Evolutionary conservation across 2,329 filamentous ascomycete genomes (phyloP).

Genomic region (Penicillium sp.): DNA sequence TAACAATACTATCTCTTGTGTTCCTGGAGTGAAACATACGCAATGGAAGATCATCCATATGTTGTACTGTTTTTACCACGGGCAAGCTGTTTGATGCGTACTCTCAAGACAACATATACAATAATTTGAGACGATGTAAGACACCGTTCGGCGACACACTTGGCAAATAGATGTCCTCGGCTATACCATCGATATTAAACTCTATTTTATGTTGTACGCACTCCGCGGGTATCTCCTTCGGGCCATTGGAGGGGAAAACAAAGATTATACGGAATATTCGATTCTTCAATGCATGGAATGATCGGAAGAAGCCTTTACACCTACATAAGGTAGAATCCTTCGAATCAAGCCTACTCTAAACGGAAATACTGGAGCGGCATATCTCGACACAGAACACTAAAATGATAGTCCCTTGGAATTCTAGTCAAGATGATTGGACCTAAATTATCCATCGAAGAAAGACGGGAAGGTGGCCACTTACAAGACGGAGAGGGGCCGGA

Average conservation of each 20-base stretch:
- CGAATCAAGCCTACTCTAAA: not conserved
- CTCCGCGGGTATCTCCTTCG: not conserved
- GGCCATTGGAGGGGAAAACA: not conserved
- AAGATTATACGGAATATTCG: not conserved
- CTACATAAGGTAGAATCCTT: not conserved
- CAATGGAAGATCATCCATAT: not conserved
- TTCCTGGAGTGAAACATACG: not conserved
- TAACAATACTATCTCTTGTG: not conserved
- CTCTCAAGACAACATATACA: not conserved
- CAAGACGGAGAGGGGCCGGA: not conserved
- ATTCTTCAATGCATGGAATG: not conserved
- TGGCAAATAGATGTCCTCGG: not conserved
- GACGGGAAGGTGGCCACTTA: conserved; percentile 6
- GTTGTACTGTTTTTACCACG: not conserved
- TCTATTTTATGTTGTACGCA: not conserved
- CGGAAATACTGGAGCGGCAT: not conserved
- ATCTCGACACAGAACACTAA: not conserved
- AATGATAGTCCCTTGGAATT: not conserved
- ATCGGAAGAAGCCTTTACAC: not conserved
- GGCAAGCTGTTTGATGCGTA: not conserved
- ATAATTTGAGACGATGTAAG: not conserved
- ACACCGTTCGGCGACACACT: not conserved
- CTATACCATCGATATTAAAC: not conserved
- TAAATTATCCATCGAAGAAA: not conserved
- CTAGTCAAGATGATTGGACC: not conserved